Evolutionary conservation across 352 stramenopile genomes (phyloP), one percentile per base, ranked within the genome.

Genomic region (Thraustochytrium aureum): DNA sequence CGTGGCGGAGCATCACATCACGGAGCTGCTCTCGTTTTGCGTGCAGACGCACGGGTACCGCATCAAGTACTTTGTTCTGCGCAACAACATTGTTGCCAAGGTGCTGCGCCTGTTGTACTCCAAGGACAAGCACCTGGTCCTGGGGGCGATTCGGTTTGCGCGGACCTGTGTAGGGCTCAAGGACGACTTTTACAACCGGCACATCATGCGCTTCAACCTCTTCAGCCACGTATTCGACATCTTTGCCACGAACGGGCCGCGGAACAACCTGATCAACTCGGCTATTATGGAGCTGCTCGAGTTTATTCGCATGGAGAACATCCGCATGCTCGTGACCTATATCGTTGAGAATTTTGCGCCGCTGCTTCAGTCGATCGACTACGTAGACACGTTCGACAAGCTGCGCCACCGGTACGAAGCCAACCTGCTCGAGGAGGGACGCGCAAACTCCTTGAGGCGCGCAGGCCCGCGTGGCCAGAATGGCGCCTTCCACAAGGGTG

Each of bases 111-210:
- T 90, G 3, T 72, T 93, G 38, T 72, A 84, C 32, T 87, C 56
- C 41, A 52, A 76, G 26, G 84, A 87, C 43, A 86, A 86, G 47
- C 85, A 84, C 62, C 69, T 87, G 7, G 62, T 85, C 42, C 37
- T 85, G 45, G 39, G 54, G 5, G 62, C 64, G 1, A 61, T 67
- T 3, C 85, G 89, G 12, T 91, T 94, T 75, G 84, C 93, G 35
- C 86, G 90, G 41, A 86, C 89, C 26, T 87, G 91, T 60, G 83
- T 95, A n/a, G 91, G 88, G 26, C 87, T 93, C 20, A 92, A 92
- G 67, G 90, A 95, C 64, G 90, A 95, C 74, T 93, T 92, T 79
- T 95, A 95, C 84, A 89, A 93, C 82, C 86, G 89, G 41, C 89
- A 94, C 69, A 89, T 94, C 67, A 87, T 93, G 64, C 89, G 93